Percentiles rank a stretch among this genome's conserved stretches.
phyloP scores from a whole-genome alignment of 2,329 filamentous ascomycete species.

The Colletotrichum lindemuthianum region DNA sequence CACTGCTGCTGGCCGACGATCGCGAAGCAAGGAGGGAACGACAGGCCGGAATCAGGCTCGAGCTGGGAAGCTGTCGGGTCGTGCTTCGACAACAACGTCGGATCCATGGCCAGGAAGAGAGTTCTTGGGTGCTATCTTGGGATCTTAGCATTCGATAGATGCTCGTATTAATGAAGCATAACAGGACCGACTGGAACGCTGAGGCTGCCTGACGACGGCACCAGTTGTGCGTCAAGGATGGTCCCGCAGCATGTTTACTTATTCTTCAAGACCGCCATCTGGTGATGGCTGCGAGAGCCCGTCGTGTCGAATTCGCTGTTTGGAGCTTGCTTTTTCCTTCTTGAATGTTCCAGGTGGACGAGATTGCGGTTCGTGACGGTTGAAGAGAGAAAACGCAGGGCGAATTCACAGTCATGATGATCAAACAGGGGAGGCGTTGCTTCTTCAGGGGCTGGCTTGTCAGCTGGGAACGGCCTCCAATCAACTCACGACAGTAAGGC shows the following conservation, averaged over 20 bases:
- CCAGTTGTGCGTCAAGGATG: too few species aligned
- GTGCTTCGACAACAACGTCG: too few species aligned
- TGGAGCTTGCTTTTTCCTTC: slow-evolving; percentile 10
- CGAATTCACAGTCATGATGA: background rate
- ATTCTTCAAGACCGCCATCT: background rate
- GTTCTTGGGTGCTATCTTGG: background rate
- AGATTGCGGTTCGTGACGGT: slow-evolving; percentile 3
- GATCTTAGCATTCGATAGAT: background rate
- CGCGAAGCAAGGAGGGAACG: slow-evolving; percentile 25
- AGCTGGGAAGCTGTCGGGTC: slow-evolving; percentile 18
- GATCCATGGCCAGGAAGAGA: background rate
- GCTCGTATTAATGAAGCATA: slow-evolving; percentile 31
- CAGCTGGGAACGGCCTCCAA: slow-evolving; percentile 12
- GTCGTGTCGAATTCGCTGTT: slow-evolving; percentile 1
- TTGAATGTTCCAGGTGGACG: slow-evolving; percentile 1
- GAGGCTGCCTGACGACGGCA: background rate
- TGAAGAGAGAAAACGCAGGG: slow-evolving; percentile 21
- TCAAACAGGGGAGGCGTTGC: slow-evolving; percentile 19
- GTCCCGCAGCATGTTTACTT: slow-evolving; percentile 5
- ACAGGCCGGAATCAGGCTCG: slow-evolving; percentile 28
- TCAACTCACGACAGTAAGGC: slow-evolving; percentile 14
- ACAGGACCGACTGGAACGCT: slow-evolving; percentile 29
- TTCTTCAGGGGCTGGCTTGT: slow-evolving; percentile 21
- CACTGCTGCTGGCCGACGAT: slow-evolving; percentile 9
- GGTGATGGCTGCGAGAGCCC: slow-evolving; percentile 8